Evolutionary conservation across 2,329 filamentous ascomycete species (phyloP).

Genomic region (Fusarium armeniacum): DNA sequence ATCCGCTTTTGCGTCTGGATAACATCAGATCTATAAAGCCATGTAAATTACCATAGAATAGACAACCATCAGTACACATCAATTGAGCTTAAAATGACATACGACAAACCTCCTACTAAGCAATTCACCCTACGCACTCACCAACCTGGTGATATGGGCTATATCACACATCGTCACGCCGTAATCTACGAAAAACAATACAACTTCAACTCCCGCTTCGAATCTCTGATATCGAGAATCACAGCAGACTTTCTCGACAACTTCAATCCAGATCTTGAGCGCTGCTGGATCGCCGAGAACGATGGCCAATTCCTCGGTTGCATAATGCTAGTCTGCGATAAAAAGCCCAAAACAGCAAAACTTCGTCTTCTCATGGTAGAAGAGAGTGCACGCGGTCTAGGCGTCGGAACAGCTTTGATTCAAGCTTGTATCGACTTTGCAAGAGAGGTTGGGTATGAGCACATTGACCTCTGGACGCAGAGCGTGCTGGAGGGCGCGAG

Average conservation of each 20-base stretch:
- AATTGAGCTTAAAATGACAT: background rate
- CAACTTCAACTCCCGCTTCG: constrained; percentile 3
- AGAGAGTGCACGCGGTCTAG: constrained; percentile 10
- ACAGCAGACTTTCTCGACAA: constrained; percentile 16
- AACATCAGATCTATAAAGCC: background rate
- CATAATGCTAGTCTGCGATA: constrained; percentile 1
- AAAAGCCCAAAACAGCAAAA: constrained; percentile 19
- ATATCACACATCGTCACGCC: constrained; percentile 11
- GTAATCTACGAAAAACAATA: constrained; percentile 6
- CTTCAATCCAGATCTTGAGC: background rate
- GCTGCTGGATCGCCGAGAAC: constrained; percentile 16
- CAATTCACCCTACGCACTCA: constrained; percentile 5
- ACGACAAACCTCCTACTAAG: background rate
- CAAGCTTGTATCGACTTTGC: constrained; percentile 21
- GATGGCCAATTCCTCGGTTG: constrained; percentile 5
- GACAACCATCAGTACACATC: background rate
- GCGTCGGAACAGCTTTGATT: constrained; percentile 1
- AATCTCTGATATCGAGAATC: constrained; percentile 3
- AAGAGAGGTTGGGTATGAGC: background rate
- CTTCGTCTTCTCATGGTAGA: constrained; percentile 15
- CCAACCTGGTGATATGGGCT: constrained; percentile 11
- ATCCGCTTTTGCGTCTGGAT: background rate
- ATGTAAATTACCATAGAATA: background rate
- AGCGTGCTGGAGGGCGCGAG: constrained; percentile 3
- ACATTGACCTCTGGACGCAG: constrained; percentile 7